phyloP scores from a whole-genome alignment of 2,329 filamentous ascomycete genomes.

The Cladophialophora immunda region DNA sequence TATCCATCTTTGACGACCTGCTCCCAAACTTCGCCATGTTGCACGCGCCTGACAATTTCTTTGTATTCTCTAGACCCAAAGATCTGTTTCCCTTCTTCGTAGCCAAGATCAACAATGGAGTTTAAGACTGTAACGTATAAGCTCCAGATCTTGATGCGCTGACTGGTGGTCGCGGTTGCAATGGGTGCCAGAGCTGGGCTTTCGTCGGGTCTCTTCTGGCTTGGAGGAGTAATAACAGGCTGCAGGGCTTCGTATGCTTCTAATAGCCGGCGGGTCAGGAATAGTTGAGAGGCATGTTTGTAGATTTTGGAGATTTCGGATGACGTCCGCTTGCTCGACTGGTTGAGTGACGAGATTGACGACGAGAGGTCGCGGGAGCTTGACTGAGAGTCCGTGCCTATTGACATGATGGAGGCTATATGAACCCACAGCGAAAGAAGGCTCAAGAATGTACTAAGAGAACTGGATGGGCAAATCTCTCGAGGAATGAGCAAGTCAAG shows the following conservation, averaged over 20 bases:
- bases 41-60: constrained; percentile 79
- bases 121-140: constrained; percentile 94
- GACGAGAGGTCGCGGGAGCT: constrained; percentile 68
- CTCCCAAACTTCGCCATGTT: constrained; percentile 93
- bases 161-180: constrained; percentile 79
- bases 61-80: constrained; percentile 91
- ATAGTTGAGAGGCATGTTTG: constrained; percentile 91
- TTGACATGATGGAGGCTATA: constrained; percentile 33
- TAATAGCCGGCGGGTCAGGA: constrained; percentile 89
- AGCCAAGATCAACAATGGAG: constrained; percentile 85
- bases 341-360: constrained; percentile 74
- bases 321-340: constrained; percentile 58
- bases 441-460: neutral
- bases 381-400: constrained; percentile 46
- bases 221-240: constrained; percentile 73
- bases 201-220: constrained; percentile 53
- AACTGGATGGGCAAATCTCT: neutral
- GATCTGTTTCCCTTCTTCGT: constrained; percentile 86
- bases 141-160: constrained; percentile 95
- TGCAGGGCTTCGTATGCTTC: constrained; percentile 87
- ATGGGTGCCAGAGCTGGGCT: constrained; percentile 72
- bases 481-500: constrained; percentile 3
- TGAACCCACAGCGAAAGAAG: neutral
- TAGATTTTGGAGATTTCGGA: constrained; percentile 87
- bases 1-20: constrained; percentile 89